Evolutionary conservation across 768 basidiomycete species (phyloP).

Genomic region (Hydnum rufescens): DNA sequence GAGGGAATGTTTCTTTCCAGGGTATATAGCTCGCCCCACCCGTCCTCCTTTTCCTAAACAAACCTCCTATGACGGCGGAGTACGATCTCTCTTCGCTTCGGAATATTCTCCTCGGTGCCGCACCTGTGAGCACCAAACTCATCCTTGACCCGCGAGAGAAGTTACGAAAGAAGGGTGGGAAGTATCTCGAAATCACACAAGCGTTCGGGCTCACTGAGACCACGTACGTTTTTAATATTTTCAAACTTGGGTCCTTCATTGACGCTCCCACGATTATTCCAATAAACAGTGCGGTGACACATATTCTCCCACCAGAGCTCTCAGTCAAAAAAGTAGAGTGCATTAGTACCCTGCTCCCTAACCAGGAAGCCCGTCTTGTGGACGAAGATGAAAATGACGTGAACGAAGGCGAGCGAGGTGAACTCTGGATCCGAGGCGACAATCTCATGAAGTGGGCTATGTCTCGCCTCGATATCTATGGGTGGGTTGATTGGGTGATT

Average conservation of each 20-base stretch:
- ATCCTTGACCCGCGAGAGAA: no score
- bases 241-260: background rate
- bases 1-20: slow-evolving; percentile 4
- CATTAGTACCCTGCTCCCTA: slow-evolving; percentile 51
- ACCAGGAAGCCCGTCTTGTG: slow-evolving; percentile 55
- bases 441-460: slow-evolving; percentile 49
- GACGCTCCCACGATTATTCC: slow-evolving; percentile 22
- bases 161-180: background rate
- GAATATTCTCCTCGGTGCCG: slow-evolving; percentile 52
- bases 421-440: slow-evolving; percentile 48
- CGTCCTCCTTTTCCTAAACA: slow-evolving; percentile 51
- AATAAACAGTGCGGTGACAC: background rate
- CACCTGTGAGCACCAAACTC: slow-evolving; percentile 29
- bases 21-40: slow-evolving; percentile 48
- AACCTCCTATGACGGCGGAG: slow-evolving; percentile 34
- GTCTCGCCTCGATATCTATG: background rate
- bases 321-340: slow-evolving; percentile 34
- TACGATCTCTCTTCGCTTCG: slow-evolving; percentile 45
- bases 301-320: background rate
- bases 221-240: background rate
- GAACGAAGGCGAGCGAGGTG: slow-evolving; percentile 40
- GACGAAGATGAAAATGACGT: slow-evolving; percentile 38
- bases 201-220: background rate
- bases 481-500: background rate
- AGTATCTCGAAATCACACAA: background rate